These are phyloP conservation scores for Apodospora peruviana DNA, from an alignment of 495 filamentous ascomycete species.

Conservation along the genomic window DNA sequence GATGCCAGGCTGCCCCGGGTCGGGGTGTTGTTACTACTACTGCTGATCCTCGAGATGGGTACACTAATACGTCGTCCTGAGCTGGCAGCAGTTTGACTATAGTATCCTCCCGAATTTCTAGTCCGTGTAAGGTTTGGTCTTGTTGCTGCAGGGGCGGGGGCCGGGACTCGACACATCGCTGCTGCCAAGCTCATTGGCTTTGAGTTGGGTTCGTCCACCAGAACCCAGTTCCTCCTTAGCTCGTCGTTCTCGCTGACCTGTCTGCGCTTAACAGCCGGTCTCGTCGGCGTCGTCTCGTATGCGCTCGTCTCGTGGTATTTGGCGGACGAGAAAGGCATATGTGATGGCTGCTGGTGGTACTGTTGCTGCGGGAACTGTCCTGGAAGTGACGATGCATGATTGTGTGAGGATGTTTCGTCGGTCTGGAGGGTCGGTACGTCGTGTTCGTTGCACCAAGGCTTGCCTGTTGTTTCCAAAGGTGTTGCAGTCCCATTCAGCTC, in stretches of 20 bases:
- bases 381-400: too few species aligned
- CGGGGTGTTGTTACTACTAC: conserved; percentile 12
- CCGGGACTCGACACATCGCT: too few species aligned
- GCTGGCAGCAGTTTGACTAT: conserved; percentile 15
- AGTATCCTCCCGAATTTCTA: conserved; percentile 12
- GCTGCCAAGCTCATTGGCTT: too few species aligned
- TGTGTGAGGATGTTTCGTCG: conserved; percentile 12
- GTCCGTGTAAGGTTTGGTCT: background rate
- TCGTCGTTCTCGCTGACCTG: conserved; percentile 50
- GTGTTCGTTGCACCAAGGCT: conserved; percentile 24
- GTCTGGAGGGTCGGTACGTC: conserved; percentile 19
- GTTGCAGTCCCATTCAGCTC: conserved; percentile 25
- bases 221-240: conserved; percentile 64
- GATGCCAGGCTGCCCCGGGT: conserved; percentile 19
- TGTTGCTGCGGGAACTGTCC: too few species aligned
- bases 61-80: conserved; percentile 30
- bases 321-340: too few species aligned
- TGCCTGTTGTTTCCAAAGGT: conserved; percentile 18
- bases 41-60: conserved; percentile 31
- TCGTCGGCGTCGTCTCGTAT: conserved; percentile 39
- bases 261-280: conserved; percentile 44
- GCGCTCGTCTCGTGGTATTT: conserved; percentile 25
- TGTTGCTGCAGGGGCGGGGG: conserved; percentile 3
- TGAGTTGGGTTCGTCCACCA: conserved; percentile 47
- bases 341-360: too few species aligned